Conservation (phyloP, 192 early-diverging fungal genomes). For the Endogone sp. region DNA sequence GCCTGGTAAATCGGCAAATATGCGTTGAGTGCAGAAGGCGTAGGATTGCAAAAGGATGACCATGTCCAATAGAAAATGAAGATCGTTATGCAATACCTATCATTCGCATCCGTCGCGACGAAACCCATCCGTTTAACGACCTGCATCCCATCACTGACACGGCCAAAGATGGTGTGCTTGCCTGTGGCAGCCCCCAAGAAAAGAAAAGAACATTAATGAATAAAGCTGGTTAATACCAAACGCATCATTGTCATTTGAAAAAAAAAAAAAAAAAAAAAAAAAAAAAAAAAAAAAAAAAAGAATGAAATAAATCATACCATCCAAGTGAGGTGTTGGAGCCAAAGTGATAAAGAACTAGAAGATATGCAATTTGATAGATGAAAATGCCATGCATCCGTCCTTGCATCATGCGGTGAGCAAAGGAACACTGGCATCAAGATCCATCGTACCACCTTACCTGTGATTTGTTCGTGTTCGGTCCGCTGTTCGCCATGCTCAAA, state of each 20-base stretch:
- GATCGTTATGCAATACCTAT: conserved; percentile 31
- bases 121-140: conserved; percentile 79
- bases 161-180: conserved; percentile 92
- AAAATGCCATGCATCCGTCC: too few species aligned
- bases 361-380: not conserved
- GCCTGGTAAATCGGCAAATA: conserved; percentile 10
- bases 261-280: not conserved
- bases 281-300: not conserved
- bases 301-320: conserved; percentile 56
- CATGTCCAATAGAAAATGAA: not conserved
- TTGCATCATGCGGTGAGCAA: not conserved
- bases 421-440: not conserved
- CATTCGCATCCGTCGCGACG: conserved; percentile 53
- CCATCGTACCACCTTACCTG: conserved; percentile 36
- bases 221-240: too few species aligned
- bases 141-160: conserved; percentile 74
- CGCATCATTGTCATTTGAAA: too few species aligned
- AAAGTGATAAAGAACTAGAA: conserved; percentile 86
- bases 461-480: conserved; percentile 59
- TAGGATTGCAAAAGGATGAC: not conserved
- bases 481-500: conserved; percentile 86
- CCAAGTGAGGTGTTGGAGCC: conserved; percentile 88
- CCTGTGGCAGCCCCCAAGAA: conserved; percentile 50
- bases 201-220: too few species aligned
- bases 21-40: too few species aligned